Evolutionary conservation across 2,329 filamentous ascomycete species (phyloP), one percentile per base, ranked within the genome.

Genomic region (Aspergillus ochraceus): DNA sequence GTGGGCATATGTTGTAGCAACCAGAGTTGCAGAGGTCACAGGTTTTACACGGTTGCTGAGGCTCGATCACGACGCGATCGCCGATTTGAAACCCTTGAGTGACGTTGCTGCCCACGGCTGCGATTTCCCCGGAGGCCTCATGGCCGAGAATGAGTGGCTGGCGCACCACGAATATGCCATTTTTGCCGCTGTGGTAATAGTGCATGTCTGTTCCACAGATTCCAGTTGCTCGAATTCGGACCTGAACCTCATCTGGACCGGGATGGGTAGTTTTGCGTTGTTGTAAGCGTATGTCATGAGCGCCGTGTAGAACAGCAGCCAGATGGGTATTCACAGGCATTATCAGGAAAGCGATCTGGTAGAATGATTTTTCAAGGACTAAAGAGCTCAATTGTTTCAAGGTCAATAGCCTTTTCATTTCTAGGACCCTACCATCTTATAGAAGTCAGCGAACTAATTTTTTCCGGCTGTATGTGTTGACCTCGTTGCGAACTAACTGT

Each of bases 181-280:
- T 64, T 71, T 88, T 86, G 69, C 89, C 90, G 74, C 92, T 88
- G 60, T 85, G 79, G 83, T 89, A 93, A 84, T 94, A 94, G 81
- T 95, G 86, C 17, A 86, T 80, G 71, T 88, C 86, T 52, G 82
- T 84, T 64, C 86, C 86, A 71, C 86, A 88, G 67, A 88, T 84
- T 42, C 85, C 85, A 11, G 86, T 88, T 59, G 81, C 79, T 56
- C 81, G 82, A 60, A 88, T 80, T 56, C 80, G 78, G 60, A 88
- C 74, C 71, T 87, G 81, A 46, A 88, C 80, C 68, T 88, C 85
- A 64, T 76, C 71, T 6, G 57, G 52, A 22, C 45, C 45, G 17
- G 45, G 45, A 22, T 10, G 8, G 45, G 45, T 47, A 2, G 45
- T 47, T 8, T 4, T n/a, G 45, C 45, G 45, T 20, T 10, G 11